A percentile compares a stretch with the other conserved stretches of the same genome.
phyloP scores from a whole-genome alignment of 208 protist species.

The Crithidia acanthocephali region DNA sequence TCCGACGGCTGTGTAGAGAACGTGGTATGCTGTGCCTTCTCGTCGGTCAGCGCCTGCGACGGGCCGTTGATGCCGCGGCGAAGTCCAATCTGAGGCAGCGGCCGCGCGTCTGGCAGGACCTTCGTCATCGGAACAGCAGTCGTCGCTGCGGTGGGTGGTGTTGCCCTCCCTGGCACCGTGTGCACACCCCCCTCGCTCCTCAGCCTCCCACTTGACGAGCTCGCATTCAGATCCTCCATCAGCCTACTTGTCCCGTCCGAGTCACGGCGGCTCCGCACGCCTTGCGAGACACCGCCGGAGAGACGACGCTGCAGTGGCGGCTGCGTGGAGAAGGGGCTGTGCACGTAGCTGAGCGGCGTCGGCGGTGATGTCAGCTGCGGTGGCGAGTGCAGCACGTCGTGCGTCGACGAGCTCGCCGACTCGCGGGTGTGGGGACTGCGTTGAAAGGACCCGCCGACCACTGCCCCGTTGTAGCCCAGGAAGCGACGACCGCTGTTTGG shows the following conservation, averaged over 20 bases:
- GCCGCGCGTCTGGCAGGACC: neutral
- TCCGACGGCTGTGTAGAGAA: neutral
- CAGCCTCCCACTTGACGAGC: neutral
- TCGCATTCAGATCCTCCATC: neutral
- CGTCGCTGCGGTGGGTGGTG: neutral
- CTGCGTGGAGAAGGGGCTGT: neutral
- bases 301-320: slow-evolving; percentile 13
- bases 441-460: too few relatives aligned
- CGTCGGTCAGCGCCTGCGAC: neutral
- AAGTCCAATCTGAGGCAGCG: neutral
- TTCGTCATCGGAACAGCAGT: neutral
- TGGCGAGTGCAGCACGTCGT: too few relatives aligned
- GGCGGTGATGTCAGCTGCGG: too few relatives aligned
- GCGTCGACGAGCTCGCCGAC: too few relatives aligned
- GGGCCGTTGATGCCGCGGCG: neutral
- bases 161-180: neutral
- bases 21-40: neutral
- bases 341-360: neutral
- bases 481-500: too few relatives aligned
- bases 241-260: neutral
- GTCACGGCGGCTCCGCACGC: neutral
- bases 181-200: neutral
- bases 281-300: neutral
- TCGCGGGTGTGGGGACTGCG: too few relatives aligned
- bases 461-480: too few relatives aligned